phyloP scores from a whole-genome alignment of 2,329 filamentous ascomycete genomes.

The Nigrospora sphaerica region DNA sequence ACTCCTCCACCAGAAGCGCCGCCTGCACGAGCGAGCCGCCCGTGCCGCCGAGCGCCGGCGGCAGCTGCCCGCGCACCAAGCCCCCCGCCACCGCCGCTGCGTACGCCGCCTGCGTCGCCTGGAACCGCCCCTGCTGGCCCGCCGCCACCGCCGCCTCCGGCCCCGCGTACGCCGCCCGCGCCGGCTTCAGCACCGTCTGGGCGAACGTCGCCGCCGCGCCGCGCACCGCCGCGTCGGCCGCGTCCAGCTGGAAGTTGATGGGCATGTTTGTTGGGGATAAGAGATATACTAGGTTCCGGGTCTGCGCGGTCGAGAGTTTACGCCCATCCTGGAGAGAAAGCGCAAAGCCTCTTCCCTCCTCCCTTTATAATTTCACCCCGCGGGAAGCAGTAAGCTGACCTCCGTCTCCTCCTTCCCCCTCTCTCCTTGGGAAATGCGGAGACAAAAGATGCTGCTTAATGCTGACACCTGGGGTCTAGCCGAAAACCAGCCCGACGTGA shows the following conservation, averaged over 20 bases:
- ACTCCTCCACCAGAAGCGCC: conserved; percentile 43
- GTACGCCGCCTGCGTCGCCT: conserved; percentile 38
- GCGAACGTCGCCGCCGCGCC: conserved; percentile 13
- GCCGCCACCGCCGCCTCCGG: conserved; percentile 9
- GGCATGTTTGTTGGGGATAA: conserved; percentile 4
- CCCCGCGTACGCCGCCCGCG: conserved; percentile 12
- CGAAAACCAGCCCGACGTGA: too few species aligned
- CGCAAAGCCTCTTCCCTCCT: too few species aligned
- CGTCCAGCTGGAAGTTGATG: conserved; percentile 15
- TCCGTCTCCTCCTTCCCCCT: too few species aligned
- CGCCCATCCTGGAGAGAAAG: too few species aligned
- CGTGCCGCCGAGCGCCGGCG: conserved; percentile 35
- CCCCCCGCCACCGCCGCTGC: conserved; percentile 32
- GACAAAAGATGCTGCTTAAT: too few species aligned
- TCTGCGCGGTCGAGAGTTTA: too few species aligned
- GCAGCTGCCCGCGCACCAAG: conserved; percentile 39
- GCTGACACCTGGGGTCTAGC: too few species aligned
- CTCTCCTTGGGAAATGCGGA: too few species aligned
- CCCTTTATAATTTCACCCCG: too few species aligned
- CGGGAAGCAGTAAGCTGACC: too few species aligned
- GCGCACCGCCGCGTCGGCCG: conserved; percentile 10
- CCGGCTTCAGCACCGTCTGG: conserved; percentile 12
- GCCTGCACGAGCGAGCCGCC: conserved; percentile 37
- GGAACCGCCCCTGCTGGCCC: conserved; percentile 30
- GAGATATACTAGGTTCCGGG: conserved; percentile 23